These are phyloP conservation scores for Fusarium algeriense DNA, from an alignment of 2,329 filamentous ascomycete species.

Conservation along the genomic window DNA sequence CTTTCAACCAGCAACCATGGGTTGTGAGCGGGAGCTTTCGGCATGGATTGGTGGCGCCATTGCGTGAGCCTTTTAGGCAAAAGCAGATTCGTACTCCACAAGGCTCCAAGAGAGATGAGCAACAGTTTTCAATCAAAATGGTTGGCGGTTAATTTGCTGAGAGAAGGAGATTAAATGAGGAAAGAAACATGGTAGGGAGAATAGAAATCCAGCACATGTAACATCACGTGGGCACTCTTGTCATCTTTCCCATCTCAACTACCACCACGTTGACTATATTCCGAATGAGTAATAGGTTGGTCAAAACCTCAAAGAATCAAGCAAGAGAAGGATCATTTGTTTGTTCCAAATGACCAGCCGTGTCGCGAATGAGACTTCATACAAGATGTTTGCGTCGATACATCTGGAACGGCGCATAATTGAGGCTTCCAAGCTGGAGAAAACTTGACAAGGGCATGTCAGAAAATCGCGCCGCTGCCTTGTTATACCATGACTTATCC, in stretches of 20 bases:
- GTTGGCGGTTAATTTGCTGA: background rate
- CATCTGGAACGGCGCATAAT: constrained; percentile 11
- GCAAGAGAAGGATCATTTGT: background rate
- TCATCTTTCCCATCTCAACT: background rate
- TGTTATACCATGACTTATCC: constrained; percentile 28
- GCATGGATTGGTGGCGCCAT: constrained; percentile 24
- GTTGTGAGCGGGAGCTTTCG: constrained; percentile 22
- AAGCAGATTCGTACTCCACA: constrained; percentile 1
- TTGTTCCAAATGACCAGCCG: background rate
- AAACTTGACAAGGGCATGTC: constrained; percentile 20
- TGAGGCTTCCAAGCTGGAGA: constrained; percentile 22
- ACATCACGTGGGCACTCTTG: constrained; percentile 5
- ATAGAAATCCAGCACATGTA: background rate
- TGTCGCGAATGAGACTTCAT: background rate
- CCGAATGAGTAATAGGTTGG: background rate
- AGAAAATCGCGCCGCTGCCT: constrained; percentile 19
- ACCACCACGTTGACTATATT: no score
- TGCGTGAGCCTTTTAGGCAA: constrained; percentile 18
- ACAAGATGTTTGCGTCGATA: background rate
- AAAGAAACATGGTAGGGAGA: no score
- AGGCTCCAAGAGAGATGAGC: constrained; percentile 1
- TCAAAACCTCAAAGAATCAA: background rate
- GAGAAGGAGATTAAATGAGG: constrained; percentile 1
- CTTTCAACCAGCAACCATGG: constrained; percentile 9
- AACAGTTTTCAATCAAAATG: background rate